These are phyloP conservation scores for Bolboschoenus planiculmis DNA, from an alignment of 176 grass and related monocot species.

Conservation along the genomic window DNA sequence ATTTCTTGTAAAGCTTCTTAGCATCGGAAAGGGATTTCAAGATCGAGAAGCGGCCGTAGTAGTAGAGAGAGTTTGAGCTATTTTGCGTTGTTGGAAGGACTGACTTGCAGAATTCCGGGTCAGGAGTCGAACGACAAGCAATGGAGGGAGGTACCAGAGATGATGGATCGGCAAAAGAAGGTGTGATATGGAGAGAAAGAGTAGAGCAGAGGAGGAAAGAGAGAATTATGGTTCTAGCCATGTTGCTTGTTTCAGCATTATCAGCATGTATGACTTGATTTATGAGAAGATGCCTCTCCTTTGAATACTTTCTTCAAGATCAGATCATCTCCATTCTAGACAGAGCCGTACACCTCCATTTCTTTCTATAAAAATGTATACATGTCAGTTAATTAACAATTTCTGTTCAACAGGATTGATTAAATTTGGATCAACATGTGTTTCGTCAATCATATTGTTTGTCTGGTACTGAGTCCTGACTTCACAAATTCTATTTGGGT, in stretches of 20 bases:
- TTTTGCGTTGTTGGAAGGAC: conserved; percentile 41
- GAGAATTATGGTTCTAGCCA: background rate
- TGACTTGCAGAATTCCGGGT: conserved; percentile 55
- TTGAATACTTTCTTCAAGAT: background rate
- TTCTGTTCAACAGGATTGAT: background rate
- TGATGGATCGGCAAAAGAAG: conserved; percentile 31
- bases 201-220: conserved; percentile 15
- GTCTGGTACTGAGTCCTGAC: background rate
- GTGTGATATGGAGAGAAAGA: background rate
- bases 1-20: conserved; percentile 33
- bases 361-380: too few relatives aligned
- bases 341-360: background rate
- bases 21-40: conserved; percentile 61
- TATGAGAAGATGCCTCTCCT: background rate
- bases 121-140: conserved; percentile 53
- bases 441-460: too few relatives aligned
- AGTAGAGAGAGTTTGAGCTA: conserved; percentile 41
- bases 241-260: background rate
- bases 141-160: conserved; percentile 32
- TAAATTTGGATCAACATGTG: too few relatives aligned
- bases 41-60: conserved; percentile 64
- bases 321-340: background rate
- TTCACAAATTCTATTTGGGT: background rate
- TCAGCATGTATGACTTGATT: background rate
- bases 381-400: too few relatives aligned